Base-by-base conservation (phyloP, 306 rosid species). In the Rosa multiflora region DNA sequence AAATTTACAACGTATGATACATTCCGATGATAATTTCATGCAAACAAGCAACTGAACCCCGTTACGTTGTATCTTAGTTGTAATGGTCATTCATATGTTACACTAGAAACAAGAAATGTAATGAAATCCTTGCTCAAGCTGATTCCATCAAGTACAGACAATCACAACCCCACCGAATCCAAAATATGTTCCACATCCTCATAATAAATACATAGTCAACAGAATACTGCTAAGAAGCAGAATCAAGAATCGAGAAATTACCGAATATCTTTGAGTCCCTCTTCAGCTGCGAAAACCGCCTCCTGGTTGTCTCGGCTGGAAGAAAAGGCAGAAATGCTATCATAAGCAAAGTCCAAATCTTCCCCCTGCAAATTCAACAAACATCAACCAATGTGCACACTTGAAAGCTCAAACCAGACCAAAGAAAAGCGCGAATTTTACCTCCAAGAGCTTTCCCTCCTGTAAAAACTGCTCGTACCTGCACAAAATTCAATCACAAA, bases 381-480 rank as follows among this genome's bases (percentile, higher is more conserved):
- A 32, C 29, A 67, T 59, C 32, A 15, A 51, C 32, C 70, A 64
- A 26, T 32, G 20, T 9, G 13, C 35, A 42, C 8, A 26, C 56
- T 56, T 4, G 0, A 42, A 40, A 58, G 3, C 44, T 74, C 9
- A 64, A 40, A 58, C 53, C 71, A 67, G 9, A 37, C 13, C 0
- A 37, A 29, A 7, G 2, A 66, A 15, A 14, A 11, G 5, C 14
- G 8, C 10, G 18, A 43, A 35, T 20, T 49, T 73, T 77, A 93
- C 98, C 97, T 95, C 99, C 79, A 95, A 81, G 3, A 93, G 91
- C 87, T 95, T 95, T 23, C 97, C 99, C 75, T 95, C 93, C 67
- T 84, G 87, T 79, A 91, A 84, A 70, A 95, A 95, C 26, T 88
- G 96, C 73, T 86, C 92, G 66, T 72, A 93, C 89, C 99, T 94